Evolutionary conservation across 768 basidiomycete genomes (phyloP).

Genomic region (Lactarius tabidus): DNA sequence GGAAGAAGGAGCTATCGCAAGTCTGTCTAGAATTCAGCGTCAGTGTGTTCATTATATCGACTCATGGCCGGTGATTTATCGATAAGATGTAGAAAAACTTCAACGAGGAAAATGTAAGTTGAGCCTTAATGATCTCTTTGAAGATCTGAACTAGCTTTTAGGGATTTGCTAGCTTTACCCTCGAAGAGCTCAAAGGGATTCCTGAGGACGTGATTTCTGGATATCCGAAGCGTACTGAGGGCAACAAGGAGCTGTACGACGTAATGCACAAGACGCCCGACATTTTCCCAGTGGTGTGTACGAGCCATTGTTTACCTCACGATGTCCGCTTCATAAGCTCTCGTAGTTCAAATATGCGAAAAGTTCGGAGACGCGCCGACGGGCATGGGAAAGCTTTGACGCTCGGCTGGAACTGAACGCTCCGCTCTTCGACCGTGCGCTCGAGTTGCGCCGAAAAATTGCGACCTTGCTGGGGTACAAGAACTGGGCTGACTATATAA

Average conservation of each 20-base stretch:
- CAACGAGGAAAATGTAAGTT: slow-evolving; percentile 75
- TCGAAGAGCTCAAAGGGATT: slow-evolving; percentile 74
- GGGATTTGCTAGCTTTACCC: slow-evolving; percentile 61
- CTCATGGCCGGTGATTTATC: not conserved
- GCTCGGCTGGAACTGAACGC: slow-evolving; percentile 64
- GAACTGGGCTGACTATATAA: slow-evolving; percentile 81
- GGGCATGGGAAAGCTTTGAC: slow-evolving; percentile 65
- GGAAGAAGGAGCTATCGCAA: slow-evolving; percentile 77
- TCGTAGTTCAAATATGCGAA: slow-evolving; percentile 75
- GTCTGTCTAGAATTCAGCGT: slow-evolving; percentile 77
- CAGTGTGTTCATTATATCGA: slow-evolving; percentile 29
- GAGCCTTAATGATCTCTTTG: not conserved
- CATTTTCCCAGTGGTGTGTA: slow-evolving; percentile 67
- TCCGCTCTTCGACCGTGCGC: slow-evolving; percentile 60
- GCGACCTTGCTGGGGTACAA: slow-evolving; percentile 65
- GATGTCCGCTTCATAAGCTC: not conserved
- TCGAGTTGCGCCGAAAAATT: slow-evolving; percentile 67
- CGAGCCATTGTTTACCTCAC: not conserved
- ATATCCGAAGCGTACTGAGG: slow-evolving; percentile 62
- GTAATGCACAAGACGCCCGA: slow-evolving; percentile 82
- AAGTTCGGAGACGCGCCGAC: slow-evolving; percentile 61
- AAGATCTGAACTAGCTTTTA: slow-evolving; percentile 29
- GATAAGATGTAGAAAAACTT: slow-evolving; percentile 63
- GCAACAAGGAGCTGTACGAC: slow-evolving; percentile 56
- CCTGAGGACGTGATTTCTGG: slow-evolving; percentile 77